Percentiles rank a stretch among this genome's conserved stretches.
Evolutionary conservation across 345 rosid species (phyloP).

Genomic region (Sapria himalayana): DNA sequence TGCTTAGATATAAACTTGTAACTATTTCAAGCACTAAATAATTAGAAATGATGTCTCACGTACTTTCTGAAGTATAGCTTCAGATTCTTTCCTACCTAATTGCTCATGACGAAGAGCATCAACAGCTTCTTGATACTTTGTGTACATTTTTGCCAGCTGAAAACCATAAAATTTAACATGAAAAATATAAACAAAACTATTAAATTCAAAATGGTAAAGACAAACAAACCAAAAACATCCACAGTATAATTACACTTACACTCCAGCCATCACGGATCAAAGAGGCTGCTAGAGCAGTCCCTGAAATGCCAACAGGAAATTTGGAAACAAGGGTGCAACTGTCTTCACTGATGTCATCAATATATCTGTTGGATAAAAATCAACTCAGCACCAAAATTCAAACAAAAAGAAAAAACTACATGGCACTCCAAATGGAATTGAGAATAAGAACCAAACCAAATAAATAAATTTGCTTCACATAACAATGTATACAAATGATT

Average conservation of each 20-base stretch:
- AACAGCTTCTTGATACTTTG: constrained; percentile 89
- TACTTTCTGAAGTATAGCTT: constrained; percentile 77
- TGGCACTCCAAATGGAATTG: too few species aligned
- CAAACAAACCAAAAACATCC: constrained; percentile 6
- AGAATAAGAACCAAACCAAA: too few species aligned
- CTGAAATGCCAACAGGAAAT: constrained; percentile 82
- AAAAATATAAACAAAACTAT: background rate
- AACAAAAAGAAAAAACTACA: too few species aligned
- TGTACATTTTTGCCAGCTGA: constrained; percentile 80
- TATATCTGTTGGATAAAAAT: too few species aligned
- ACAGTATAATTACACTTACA: constrained; percentile 30
- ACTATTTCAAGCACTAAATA: too few species aligned
- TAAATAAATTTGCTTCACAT: too few species aligned
- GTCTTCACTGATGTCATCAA: constrained; percentile 25
- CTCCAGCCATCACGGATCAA: constrained; percentile 98
- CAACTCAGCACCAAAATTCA: too few species aligned
- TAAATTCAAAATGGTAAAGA: background rate
- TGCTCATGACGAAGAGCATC: constrained; percentile 95
- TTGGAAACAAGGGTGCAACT: constrained; percentile 29
- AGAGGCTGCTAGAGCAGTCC: constrained; percentile 89
- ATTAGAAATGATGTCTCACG: too few species aligned
- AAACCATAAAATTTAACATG: background rate
- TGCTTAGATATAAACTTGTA: too few species aligned
- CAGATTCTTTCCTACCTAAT: constrained; percentile 85
- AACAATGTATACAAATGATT: too few species aligned